Percentiles rank a stretch among this genome's conserved stretches.
phyloP scores from a whole-genome alignment of 495 filamentous ascomycete genomes.

The Xylaria telfairii region DNA sequence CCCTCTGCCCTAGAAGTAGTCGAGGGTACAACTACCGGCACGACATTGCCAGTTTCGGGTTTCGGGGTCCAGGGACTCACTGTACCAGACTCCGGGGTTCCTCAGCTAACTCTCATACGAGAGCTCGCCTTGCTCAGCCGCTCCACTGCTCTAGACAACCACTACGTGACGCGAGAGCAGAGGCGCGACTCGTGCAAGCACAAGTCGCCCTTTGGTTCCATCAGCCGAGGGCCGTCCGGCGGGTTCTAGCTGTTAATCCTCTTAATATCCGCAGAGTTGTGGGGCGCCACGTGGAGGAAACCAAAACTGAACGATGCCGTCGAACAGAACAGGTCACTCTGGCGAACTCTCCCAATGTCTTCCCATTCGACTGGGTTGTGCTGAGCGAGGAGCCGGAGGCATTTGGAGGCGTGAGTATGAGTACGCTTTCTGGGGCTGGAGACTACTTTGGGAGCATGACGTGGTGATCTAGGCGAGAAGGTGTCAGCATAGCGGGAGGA shows the following conservation, averaged over 20 bases:
- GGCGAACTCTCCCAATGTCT: neutral
- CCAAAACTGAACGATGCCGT: neutral
- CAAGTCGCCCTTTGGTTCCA: too few relatives aligned
- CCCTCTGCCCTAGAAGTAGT: conserved; percentile 1
- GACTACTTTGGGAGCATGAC: conserved; percentile 5
- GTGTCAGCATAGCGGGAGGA: neutral
- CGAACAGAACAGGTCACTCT: neutral
- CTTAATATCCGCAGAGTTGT: conserved; percentile 1
- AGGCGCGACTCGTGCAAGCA: too few relatives aligned
- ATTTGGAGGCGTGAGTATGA: conserved; percentile 3
- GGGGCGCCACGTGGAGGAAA: neutral
- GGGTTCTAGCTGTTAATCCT: too few relatives aligned
- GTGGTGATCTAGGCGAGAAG: neutral
- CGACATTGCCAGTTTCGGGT: conserved; percentile 5
- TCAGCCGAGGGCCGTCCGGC: too few relatives aligned
- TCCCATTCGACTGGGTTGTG: too few relatives aligned
- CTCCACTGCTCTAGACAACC: too few relatives aligned
- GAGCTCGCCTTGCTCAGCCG: too few relatives aligned
- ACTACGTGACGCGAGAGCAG: too few relatives aligned
- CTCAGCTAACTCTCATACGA: too few relatives aligned
- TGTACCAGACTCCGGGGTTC: too few relatives aligned
- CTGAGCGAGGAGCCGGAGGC: conserved; percentile 8
- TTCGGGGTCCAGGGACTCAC: conserved; percentile 11
- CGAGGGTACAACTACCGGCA: neutral
- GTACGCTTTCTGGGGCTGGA: conserved; percentile 10